These are phyloP conservation scores for Fusarium irregulare DNA, from an alignment of 2,329 filamentous ascomycete species.

Conservation along the genomic window DNA sequence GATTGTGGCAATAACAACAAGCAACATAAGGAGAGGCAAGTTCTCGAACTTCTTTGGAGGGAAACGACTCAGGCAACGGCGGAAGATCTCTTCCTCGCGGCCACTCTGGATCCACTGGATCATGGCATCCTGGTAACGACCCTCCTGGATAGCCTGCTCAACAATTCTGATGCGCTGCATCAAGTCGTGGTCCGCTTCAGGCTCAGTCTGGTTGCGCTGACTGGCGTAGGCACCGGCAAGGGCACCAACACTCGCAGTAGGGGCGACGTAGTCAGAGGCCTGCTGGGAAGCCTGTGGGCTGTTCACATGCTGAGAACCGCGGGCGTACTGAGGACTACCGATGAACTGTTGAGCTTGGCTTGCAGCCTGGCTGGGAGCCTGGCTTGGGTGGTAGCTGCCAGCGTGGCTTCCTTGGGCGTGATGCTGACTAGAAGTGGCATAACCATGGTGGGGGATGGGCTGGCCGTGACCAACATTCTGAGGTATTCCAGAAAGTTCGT, in stretches of 20 bases:
- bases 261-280: conserved; percentile 51
- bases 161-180: conserved; percentile 68
- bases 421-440: conserved; percentile 41
- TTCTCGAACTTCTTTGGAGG: conserved; percentile 60
- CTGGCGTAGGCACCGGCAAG: conserved; percentile 52
- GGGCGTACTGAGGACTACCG: conserved; percentile 53
- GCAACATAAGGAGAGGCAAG: conserved; percentile 69
- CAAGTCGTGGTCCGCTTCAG: conserved; percentile 62
- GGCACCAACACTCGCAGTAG: conserved; percentile 49
- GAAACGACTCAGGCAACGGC: conserved; percentile 55
- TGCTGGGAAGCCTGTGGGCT: conserved; percentile 50
- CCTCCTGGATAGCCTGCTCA: conserved; percentile 69
- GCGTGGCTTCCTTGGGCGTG: conserved; percentile 47
- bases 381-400: conserved; percentile 50
- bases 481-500: conserved; percentile 54
- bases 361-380: conserved; percentile 49
- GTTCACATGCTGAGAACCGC: conserved; percentile 49
- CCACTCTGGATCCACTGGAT: conserved; percentile 75
- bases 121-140: conserved; percentile 71
- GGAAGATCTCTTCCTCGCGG: conserved; percentile 72
- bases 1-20: conserved; percentile 73
- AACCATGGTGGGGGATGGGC: conserved; percentile 45
- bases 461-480: conserved; percentile 39
- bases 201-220: conserved; percentile 51
- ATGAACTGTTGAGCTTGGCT: conserved; percentile 51